phyloP scores from a whole-genome alignment of 352 stramenopile species.

The Phytopythium litorale region DNA sequence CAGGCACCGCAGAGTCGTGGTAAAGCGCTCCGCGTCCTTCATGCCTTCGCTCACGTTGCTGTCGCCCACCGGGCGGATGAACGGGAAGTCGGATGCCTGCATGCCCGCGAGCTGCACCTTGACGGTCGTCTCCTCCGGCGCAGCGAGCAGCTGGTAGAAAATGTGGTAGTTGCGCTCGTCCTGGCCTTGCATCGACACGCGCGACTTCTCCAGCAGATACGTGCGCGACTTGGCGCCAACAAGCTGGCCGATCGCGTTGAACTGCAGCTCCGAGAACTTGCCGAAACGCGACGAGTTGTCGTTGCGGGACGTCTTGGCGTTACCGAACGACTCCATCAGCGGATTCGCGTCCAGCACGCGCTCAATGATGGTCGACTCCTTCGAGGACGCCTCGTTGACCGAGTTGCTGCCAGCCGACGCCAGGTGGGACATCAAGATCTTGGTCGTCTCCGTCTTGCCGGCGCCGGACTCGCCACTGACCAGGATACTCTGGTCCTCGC shows the following conservation, averaged over 20 bases:
- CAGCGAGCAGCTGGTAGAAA: conserved; percentile 95
- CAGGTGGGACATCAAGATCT: conserved; percentile 96
- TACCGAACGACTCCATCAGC: conserved; percentile 94
- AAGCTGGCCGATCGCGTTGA: conserved; percentile 82
- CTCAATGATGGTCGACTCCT: conserved; percentile 77
- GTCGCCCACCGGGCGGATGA: conserved; percentile 43
- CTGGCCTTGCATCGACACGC: conserved; percentile 88
- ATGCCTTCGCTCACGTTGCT: conserved; percentile 51
- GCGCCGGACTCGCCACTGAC: conserved; percentile 89
- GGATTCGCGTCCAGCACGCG: conserved; percentile 80
- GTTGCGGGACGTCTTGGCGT: conserved; percentile 95
- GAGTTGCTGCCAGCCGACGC: conserved; percentile 50
- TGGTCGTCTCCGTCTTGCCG: conserved; percentile 95
- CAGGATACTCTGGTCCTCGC: conserved; percentile 79
- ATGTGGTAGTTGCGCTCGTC: conserved; percentile 99
- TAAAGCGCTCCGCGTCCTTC: conserved; percentile 70
- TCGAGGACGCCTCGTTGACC: conserved; percentile 16
- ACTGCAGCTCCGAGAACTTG: conserved; percentile 96
- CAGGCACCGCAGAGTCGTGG: conserved; percentile 67
- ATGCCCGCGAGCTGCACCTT: conserved; percentile 71
- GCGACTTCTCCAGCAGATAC: conserved; percentile 87
- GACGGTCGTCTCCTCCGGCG: conserved; percentile 39
- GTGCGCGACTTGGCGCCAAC: conserved; percentile 80
- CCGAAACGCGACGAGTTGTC: conserved; percentile 95
- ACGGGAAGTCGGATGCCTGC: conserved; percentile 77